Evolutionary conservation across 1,284 basidiomycete species (phyloP), one percentile per base, ranked within the genome.

Genomic region (Peniophora sp.): DNA sequence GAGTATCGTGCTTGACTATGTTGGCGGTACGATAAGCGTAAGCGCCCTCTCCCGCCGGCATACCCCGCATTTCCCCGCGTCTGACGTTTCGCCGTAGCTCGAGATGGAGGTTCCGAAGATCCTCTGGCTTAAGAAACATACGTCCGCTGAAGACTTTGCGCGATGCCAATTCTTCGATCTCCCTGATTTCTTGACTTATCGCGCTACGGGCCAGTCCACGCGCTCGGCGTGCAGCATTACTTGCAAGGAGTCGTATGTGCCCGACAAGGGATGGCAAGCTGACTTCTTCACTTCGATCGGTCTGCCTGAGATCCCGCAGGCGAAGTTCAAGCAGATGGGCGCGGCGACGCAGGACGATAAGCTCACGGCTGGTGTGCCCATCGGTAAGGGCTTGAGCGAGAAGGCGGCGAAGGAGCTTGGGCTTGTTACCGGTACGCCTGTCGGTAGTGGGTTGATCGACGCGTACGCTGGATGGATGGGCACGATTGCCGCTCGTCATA

Each of bases 381-480:
- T 99, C 1, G 95, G 94, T 0, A 70, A 76, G 3, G 97, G 96
- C 0, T 72, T 99, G 24, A 87, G 84, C 17, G 80, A 80, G 62
- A 64, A 73, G 50, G 89, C 93, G 1, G 95, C 96, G 0, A 73
- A 78, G 43, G 92, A 98, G 60, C 77, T 97, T 10, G 95, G 96
- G 0, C 68, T 99, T 38, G 57, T 79, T 0, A 84, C 87, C 57
- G 94, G 96, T n/a, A 98, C 91, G 0, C 83, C 94, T 0, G 93
- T 98, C 17, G 95, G 95, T 5, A 95, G 92, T 58, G 95, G 84
- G 20, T 80, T 99, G 45, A 97, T 99, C 61, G 96, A 99, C 61
- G 96, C 95, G 79, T 97, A 98, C 67, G 93, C 96, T 2, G 96
- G 96, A n/a, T 99, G 96, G 96, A 77, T 99, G 59, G 96, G 97